Evolutionary conservation across 164 flowering plant genomes (phyloP), one percentile per base, ranked within the genome.

Genomic region (Piper longum): DNA sequence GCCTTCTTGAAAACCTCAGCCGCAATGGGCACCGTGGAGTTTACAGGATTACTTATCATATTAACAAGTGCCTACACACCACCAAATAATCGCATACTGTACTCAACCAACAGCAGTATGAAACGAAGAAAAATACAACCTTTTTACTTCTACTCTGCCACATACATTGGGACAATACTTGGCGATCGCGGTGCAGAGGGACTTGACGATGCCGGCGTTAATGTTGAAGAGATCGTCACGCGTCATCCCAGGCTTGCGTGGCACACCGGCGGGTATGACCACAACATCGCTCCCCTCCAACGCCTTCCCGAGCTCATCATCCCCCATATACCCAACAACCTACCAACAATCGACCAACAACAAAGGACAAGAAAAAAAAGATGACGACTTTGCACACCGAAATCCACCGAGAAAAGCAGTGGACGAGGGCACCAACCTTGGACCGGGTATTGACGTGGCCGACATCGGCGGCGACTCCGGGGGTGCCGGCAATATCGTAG

Each of bases 11-110:
- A 86, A 67, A 93, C 80, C 81, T 90, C 98, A 43, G 97, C 81
- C 14, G 98, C 98, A 67, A 93, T 93, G 7, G 98, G 98, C 2
- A 93, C 98, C 0, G 98, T 93, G 1, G 98, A 93, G 71, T 93
- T 93, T 67, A 93, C 98, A 4, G 98, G 98, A 70, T 93, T 93
- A 83, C 98, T 93, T 0, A 93, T 93, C 95, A 93, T 83, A 66
- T 85, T 88, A 43, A 93, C 88, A 54, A 93, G 75, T 54, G 98
- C 98, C 98, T 92, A 68, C 52, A 48, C 14, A 5, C 8, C 52
- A 12, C 9, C 52, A 48, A 48, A 48, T 48, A 48, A 12, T 9
- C n/a, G n/a, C n/a, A n/a, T n/a, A n/a, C n/a, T n/a, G n/a, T n/a
- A n/a, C n/a, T n/a, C n/a, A n/a, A n/a, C 3, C 26, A 43, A 16